Evolutionary conservation across 2,329 filamentous ascomycete species (phyloP), one percentile per base, ranked within the genome.

Genomic region (Sporothrix euskadiensis): DNA sequence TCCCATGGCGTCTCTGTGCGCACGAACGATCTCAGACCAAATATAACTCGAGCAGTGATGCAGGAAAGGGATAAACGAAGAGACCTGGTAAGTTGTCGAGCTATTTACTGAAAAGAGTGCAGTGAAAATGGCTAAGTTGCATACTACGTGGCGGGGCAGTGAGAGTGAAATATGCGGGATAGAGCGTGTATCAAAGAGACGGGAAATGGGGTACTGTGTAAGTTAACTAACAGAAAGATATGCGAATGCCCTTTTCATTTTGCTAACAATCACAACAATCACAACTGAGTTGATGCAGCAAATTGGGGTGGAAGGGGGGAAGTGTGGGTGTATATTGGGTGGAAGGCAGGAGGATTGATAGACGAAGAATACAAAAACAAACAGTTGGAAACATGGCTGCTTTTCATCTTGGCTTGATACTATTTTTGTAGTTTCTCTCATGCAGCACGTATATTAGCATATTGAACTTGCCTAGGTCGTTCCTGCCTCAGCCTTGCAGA

Each of bases 1-100:
- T 35, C 44, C 47, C 65, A n/a, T 52, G 26, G 65, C 65, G 65
- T n/a, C 26, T 52, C 44, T 68, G 65, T 68, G 65, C 44, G 65
- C 44, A 52, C 6, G 16, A 49, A 52, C 65, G 26, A 52, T 22
- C 26, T 8, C 39, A 65, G 22, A 19, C 35, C 59, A 14, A 35
- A 59, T 7, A 35, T 16, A 8, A 57, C 22, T 54, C 52, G 22
- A 30, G 52, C 22, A 26, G 52, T 56, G 59, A n/a, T 2, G 8
- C 8, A 32, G 39, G 16, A 12, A 19, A 9, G 59, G 44, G 10
- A 4, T 7, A 35, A 9, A 35, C 0, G 8, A 5, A 19, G 4
- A 22, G 59, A 1, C 19, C 2, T 12, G 19, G 59, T 59, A 59
- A 35, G 56, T 59, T 30, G n/a, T 16, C n/a, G n/a, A 56, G 19